phyloP scores from a whole-genome alignment of 73 alveolate species.

The Paramecium primaurelia region DNA sequence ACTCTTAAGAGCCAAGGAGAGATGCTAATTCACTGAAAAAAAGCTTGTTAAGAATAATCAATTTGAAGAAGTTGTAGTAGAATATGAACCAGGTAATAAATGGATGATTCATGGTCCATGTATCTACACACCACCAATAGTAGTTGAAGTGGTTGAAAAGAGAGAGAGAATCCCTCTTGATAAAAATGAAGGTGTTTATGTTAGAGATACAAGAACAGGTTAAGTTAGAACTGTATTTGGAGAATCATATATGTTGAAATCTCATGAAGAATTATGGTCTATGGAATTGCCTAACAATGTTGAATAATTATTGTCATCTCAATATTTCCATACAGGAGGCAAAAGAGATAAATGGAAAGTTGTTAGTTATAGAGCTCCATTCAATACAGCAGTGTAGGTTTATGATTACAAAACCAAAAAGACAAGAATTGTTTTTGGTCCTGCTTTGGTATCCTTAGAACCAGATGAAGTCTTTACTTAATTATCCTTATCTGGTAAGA shows the following conservation, averaged over 20 bases:
- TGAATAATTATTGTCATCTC: slow-evolving; percentile 66
- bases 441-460: slow-evolving; percentile 73
- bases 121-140: slow-evolving; percentile 76
- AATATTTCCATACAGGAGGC: slow-evolving; percentile 50
- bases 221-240: slow-evolving; percentile 75
- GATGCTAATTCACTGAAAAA: slow-evolving; percentile 61
- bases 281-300: slow-evolving; percentile 73
- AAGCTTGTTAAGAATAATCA: not conserved
- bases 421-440: slow-evolving; percentile 77
- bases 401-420: slow-evolving; percentile 79
- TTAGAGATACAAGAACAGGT: slow-evolving; percentile 81
- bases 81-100: slow-evolving; percentile 78
- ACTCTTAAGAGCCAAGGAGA: slow-evolving; percentile 79
- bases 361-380: slow-evolving; percentile 77
- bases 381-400: slow-evolving; percentile 78
- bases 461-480: slow-evolving; percentile 87
- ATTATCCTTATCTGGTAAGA: slow-evolving; percentile 75
- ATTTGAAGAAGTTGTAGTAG: not conserved
- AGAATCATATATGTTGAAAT: slow-evolving; percentile 79
- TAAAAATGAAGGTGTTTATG: slow-evolving; percentile 84
- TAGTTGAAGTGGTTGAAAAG: slow-evolving; percentile 68
- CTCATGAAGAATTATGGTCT: slow-evolving; percentile 85
- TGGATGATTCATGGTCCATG: slow-evolving; percentile 90
- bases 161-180: slow-evolving; percentile 79
- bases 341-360: slow-evolving; percentile 67